Evolutionary conservation across 345 rosid species (phyloP), one percentile per base, ranked within the genome.

Genomic region (Barbarea vulgaris): DNA sequence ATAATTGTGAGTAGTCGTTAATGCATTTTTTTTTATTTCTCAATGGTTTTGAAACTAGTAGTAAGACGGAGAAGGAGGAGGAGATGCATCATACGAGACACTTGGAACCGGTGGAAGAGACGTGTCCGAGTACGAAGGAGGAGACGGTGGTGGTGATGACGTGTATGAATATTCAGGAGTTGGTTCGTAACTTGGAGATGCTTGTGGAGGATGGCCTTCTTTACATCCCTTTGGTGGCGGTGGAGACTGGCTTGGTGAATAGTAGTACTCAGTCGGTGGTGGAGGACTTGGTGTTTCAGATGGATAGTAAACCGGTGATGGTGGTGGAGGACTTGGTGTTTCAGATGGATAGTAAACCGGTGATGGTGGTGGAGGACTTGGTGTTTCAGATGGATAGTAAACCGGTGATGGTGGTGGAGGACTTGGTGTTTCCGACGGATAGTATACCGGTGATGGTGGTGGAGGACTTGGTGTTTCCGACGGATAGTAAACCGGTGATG

Each of bases 41-140:
- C 75, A 18, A 62, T 33, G 39, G 69, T 31, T 58, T 72, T 33
- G 69, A 72, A 72, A 69, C 73, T 77, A 88, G 76, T 85, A 82
- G 81, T 86, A 86, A 67, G 77, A 53, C 54, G 75, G 69, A 6
- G 90, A 84, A 14, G 93, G 87, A 34, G 92, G 88, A 34, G 93
- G 81, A 54, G 89, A 86, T 3, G 84, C 87, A 66, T 84, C 86
- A 63, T 86, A 86, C 51, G 87, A 81, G 52, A 88, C 86, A 52
- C 88, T 88, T 55, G 70, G 31, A 8, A 81, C 52, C 31, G 95
- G 95, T 61, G 91, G 90, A 21, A 83, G 86, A 42, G 86, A 85
- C 4, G 76, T 42, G 57, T 69, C 81, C 0, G 74, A 76, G 64
- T 64, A 67, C 25, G 78, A 27, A 53, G 67, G 59, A 18, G 75